Conservation (phyloP, 2,329 filamentous ascomycete genomes). For the Diaporthe velutina region DNA sequence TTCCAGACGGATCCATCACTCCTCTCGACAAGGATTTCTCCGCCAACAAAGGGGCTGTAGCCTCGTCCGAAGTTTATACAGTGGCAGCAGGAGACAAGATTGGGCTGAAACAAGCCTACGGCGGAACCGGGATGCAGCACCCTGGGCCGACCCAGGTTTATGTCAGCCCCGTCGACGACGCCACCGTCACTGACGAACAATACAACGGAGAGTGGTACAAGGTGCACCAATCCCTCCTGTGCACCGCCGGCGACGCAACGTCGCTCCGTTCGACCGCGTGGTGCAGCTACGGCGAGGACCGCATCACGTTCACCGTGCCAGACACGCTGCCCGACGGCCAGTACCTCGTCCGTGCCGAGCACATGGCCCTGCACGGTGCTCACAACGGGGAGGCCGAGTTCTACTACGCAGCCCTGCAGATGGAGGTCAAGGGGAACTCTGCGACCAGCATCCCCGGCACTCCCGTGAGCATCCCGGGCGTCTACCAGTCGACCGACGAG, state of each 20-base stretch:
- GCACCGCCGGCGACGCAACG: not conserved
- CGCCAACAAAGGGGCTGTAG: not conserved
- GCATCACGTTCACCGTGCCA: not conserved
- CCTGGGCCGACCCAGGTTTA: constrained; percentile 7
- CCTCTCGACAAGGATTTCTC: constrained; percentile 19
- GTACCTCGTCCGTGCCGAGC: not conserved
- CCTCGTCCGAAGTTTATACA: not conserved
- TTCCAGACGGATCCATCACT: constrained; percentile 5
- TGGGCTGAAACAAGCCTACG: constrained; percentile 9
- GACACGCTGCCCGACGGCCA: not conserved
- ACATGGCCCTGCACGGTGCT: not conserved
- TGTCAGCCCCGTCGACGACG: constrained; percentile 9
- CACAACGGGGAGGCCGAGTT: not conserved
- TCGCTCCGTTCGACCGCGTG: not conserved
- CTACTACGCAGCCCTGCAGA: not conserved
- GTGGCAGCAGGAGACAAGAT: constrained; percentile 10
- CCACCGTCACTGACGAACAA: constrained; percentile 3
- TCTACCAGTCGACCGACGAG: constrained; percentile 9
- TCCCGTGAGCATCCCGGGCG: constrained; percentile 1
- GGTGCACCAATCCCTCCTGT: constrained; percentile 1
- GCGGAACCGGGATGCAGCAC: not conserved
- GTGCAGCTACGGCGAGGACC: constrained; percentile 9
- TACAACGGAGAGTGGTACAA: constrained; percentile 13
- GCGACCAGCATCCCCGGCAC: not conserved
- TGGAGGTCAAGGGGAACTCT: not conserved